Percentiles rank a stretch among this genome's conserved stretches.
These are phyloP conservation scores for Dovyalis caffra DNA, from an alignment of 345 rosid genomes.

Conservation along the genomic window DNA sequence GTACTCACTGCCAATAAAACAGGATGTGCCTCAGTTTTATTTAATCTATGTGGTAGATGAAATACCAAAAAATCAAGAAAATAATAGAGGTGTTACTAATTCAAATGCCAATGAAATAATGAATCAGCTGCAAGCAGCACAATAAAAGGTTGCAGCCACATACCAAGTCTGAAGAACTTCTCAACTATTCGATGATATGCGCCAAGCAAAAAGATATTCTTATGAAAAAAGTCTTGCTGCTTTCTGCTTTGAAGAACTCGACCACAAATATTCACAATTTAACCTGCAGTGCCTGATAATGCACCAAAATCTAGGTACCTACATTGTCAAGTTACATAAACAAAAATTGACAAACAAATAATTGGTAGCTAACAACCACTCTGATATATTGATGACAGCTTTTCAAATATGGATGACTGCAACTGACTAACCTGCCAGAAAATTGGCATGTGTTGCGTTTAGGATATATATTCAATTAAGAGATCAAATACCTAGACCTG, in stretches of 20 bases:
- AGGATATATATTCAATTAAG: background rate
- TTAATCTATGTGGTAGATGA: background rate
- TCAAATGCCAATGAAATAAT: background rate
- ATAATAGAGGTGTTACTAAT: background rate
- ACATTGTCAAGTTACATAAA: background rate
- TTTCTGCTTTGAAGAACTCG: constrained; percentile 10
- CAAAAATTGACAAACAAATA: background rate
- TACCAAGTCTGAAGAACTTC: background rate
- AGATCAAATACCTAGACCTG: background rate
- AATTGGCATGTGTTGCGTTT: background rate
- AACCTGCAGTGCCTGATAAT: background rate
- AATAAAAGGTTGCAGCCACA: background rate
- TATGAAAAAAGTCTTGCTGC: background rate
- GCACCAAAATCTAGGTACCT: background rate
- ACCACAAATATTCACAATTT: constrained; percentile 8
- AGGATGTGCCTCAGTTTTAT: background rate
- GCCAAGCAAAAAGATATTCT: background rate
- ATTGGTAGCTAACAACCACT: background rate
- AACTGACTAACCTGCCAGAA: background rate
- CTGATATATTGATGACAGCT: background rate
- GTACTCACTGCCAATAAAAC: background rate
- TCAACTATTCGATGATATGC: background rate
- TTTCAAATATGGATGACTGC: background rate
- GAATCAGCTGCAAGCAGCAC: background rate
- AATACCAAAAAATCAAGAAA: background rate